phyloP scores from a whole-genome alignment of 495 filamentous ascomycete genomes.

The Darksidea phi region DNA sequence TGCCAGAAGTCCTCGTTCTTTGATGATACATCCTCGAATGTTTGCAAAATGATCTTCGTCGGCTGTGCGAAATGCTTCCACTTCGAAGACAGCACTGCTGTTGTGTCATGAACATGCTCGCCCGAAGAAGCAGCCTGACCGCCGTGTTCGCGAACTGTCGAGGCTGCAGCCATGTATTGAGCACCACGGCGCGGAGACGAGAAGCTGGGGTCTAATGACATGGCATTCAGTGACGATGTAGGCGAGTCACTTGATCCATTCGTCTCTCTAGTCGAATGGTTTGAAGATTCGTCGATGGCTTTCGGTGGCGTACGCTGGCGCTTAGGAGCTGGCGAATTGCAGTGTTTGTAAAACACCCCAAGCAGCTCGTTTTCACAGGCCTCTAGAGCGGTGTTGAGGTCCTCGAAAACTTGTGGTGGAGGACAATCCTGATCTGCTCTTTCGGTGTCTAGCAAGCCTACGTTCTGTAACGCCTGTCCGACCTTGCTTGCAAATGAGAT shows the following conservation, averaged over 20 bases:
- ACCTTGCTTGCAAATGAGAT: slow-evolving; percentile 70
- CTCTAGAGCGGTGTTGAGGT: slow-evolving; percentile 89
- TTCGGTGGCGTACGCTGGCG: slow-evolving; percentile 30
- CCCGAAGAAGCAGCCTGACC: slow-evolving; percentile 30
- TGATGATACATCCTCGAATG: slow-evolving; percentile 79
- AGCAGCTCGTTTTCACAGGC: slow-evolving; percentile 94
- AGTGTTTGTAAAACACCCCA: slow-evolving; percentile 59
- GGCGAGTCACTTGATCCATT: background rate
- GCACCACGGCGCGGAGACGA: slow-evolving; percentile 77
- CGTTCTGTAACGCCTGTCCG: slow-evolving; percentile 72
- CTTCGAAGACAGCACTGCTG: slow-evolving; percentile 51
- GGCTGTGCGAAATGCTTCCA: slow-evolving; percentile 89
- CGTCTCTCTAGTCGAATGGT: background rate
- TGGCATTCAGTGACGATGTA: slow-evolving; percentile 6
- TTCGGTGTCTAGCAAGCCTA: slow-evolving; percentile 67
- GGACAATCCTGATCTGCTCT: slow-evolving; percentile 60
- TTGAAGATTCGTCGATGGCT: slow-evolving; percentile 23
- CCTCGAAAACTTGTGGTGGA: slow-evolving; percentile 65
- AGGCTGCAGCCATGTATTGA: slow-evolving; percentile 73
- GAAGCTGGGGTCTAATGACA: slow-evolving; percentile 55
- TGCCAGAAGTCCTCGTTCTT: slow-evolving; percentile 96
- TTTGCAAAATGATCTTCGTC: slow-evolving; percentile 84
- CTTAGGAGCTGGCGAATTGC: background rate
- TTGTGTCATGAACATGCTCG: slow-evolving; percentile 37
- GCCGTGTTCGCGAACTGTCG: slow-evolving; percentile 61